Conservation (phyloP, 306 rosid species). For the Acacia confusa region DNA sequence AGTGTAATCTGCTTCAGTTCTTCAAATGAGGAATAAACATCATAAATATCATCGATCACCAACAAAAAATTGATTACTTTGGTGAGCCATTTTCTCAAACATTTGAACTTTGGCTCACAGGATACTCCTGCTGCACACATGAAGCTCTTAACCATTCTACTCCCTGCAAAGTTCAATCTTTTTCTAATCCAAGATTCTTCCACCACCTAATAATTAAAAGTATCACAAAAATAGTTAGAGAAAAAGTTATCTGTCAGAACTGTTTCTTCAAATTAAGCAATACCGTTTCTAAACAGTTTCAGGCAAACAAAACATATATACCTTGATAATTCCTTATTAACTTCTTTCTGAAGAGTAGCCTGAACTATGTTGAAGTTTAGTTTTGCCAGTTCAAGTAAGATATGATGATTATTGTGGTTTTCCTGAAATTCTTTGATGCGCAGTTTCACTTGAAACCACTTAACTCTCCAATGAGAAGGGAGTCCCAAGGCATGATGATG, state of each 20-base stretch:
- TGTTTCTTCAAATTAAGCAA: no score
- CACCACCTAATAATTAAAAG: slow-evolving; percentile 56
- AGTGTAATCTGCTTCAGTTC: slow-evolving; percentile 54
- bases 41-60: slow-evolving; percentile 62
- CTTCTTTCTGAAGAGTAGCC: no score
- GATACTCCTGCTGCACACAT: slow-evolving; percentile 57
- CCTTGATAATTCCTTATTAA: no score
- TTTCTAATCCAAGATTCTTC: slow-evolving; percentile 49
- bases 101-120: slow-evolving; percentile 33
- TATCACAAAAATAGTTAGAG: neutral
- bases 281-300: no score
- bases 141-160: slow-evolving; percentile 69
- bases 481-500: slow-evolving; percentile 53
- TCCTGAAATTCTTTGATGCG: slow-evolving; percentile 31
- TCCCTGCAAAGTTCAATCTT: slow-evolving; percentile 59
- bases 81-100: slow-evolving; percentile 64
- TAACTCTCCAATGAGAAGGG: slow-evolving; percentile 60
- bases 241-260: no score
- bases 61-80: slow-evolving; percentile 49
- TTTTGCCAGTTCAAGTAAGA: slow-evolving; percentile 50
- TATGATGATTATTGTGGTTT: neutral
- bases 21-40: slow-evolving; percentile 54
- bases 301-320: no score
- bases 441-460: slow-evolving; percentile 67
- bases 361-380: slow-evolving; percentile 53